phyloP scores from a whole-genome alignment of 73 alveolate species.

The Paramecium pentaurelia region DNA sequence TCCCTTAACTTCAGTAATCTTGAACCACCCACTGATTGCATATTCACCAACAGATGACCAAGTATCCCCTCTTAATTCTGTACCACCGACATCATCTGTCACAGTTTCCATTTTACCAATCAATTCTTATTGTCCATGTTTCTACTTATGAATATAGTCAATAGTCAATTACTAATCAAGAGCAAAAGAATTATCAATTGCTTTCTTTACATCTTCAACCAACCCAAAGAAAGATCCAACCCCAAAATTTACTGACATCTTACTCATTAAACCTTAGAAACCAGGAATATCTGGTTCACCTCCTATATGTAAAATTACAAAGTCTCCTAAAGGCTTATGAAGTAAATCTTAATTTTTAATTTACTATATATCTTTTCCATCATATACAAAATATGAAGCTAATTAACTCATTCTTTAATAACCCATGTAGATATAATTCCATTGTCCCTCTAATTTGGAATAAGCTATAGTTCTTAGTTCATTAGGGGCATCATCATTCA shows the following conservation, averaged over 20 bases:
- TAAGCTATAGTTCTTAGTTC: background rate
- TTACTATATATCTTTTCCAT: background rate
- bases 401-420: background rate
- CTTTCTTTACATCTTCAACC: background rate
- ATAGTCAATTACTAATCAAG: background rate
- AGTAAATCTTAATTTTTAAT: background rate
- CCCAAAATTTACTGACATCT: background rate
- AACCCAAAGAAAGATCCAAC: background rate
- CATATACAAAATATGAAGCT: background rate
- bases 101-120: background rate
- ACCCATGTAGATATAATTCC: slow-evolving; percentile 33
- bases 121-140: slow-evolving; percentile 14
- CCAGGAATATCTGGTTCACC: background rate
- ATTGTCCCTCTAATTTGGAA: slow-evolving; percentile 5
- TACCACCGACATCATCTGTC: background rate
- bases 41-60: slow-evolving; percentile 41
- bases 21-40: slow-evolving; percentile 26
- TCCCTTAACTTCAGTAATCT: background rate
- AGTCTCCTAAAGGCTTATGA: slow-evolving; percentile 4
- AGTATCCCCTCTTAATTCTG: slow-evolving; percentile 30
- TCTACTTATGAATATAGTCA: background rate
- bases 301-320: background rate
- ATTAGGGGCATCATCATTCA: slow-evolving; percentile 22
- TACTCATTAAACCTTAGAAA: background rate
- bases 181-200: background rate